These are phyloP conservation scores for Cajanus cajan DNA, from an alignment of 306 rosid genomes.

Conservation along the genomic window DNA sequence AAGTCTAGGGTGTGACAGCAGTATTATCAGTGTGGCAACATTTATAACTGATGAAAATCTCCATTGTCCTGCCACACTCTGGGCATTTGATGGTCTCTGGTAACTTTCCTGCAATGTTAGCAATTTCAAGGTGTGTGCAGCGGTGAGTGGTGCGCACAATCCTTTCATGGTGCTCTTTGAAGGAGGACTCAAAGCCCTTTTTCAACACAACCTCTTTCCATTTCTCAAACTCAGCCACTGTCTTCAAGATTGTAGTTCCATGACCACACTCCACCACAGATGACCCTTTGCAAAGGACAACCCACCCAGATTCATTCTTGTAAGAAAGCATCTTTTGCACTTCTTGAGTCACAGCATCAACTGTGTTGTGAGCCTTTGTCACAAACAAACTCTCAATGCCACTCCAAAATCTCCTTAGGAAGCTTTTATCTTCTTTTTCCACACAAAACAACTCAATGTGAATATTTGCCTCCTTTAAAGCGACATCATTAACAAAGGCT, in stretches of 20 bases:
- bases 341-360: constrained; percentile 44
- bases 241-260: constrained; percentile 45
- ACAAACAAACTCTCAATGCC: constrained; percentile 56
- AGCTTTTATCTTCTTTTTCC: constrained; percentile 40
- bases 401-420: constrained; percentile 40
- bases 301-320: constrained; percentile 76
- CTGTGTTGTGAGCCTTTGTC: constrained; percentile 39
- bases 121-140: constrained; percentile 38
- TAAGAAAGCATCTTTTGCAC: constrained; percentile 62
- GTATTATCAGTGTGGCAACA: constrained; percentile 31
- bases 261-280: constrained; percentile 50
- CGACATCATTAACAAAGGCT: constrained; percentile 38
- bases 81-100: constrained; percentile 41
- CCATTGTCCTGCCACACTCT: constrained; percentile 40
- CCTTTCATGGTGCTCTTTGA: constrained; percentile 27
- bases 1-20: not conserved
- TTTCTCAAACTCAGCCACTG: constrained; percentile 58
- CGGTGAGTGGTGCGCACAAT: constrained; percentile 21
- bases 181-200: constrained; percentile 26
- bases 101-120: constrained; percentile 27
- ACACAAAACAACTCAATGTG: constrained; percentile 43
- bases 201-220: constrained; percentile 51
- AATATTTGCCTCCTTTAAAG: constrained; percentile 46
- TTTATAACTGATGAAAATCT: constrained; percentile 39
- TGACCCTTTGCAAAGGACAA: constrained; percentile 52